Conservation (phyloP, 2,329 filamentous ascomycete species). For the Xylaria sp. region DNA sequence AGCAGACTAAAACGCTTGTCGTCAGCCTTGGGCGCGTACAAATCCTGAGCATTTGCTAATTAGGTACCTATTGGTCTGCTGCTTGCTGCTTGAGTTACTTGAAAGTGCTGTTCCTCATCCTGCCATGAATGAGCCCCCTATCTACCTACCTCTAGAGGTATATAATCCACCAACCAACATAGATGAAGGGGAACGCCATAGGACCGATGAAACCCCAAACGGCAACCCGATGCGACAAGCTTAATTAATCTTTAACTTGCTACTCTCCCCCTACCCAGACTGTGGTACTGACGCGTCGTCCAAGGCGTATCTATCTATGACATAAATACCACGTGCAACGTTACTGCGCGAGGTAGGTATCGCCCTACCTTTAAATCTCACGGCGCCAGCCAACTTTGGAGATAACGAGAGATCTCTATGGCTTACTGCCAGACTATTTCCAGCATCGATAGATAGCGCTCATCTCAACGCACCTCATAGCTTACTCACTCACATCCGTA, state of each 20-base stretch:
- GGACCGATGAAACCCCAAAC: constrained; percentile 27
- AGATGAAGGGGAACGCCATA: constrained; percentile 15
- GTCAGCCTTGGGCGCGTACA: constrained; percentile 16
- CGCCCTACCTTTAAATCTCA: not conserved
- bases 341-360: constrained; percentile 24
- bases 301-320: constrained; percentile 12
- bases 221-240: constrained; percentile 22
- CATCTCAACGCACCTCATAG: constrained; percentile 8
- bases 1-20: not conserved
- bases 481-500: constrained; percentile 9
- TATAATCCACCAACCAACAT: constrained; percentile 11
- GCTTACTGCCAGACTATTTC: not conserved
- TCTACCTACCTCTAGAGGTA: constrained; percentile 4
- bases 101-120: constrained; percentile 2
- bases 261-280: constrained; percentile 15
- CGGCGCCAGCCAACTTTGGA: not conserved
- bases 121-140: constrained; percentile 6
- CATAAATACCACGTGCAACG: constrained; percentile 30
- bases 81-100: not conserved
- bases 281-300: constrained; percentile 16
- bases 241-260: constrained; percentile 16
- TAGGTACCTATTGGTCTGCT: not conserved
- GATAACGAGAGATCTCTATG: not conserved
- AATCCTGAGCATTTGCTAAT: constrained; percentile 4
- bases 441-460: not conserved